These are phyloP conservation scores for Chenopodium album DNA, from an alignment of 148 eudicot species.

Conservation along the genomic window DNA sequence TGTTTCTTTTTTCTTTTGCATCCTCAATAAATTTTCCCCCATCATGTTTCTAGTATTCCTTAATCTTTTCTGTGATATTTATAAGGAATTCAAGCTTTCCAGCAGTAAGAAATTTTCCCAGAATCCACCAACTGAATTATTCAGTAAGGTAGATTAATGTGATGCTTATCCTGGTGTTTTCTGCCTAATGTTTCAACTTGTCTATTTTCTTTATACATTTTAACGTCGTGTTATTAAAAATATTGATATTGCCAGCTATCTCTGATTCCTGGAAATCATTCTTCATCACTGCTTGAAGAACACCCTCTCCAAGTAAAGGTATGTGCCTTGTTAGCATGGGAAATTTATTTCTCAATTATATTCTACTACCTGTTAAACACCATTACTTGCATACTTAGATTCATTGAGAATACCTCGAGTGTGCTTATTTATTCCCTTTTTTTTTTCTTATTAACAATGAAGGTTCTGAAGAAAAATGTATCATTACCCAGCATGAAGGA, in stretches of 20 bases:
- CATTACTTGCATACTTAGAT: not conserved
- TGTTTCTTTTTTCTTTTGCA: not conserved
- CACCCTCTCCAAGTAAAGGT: constrained; percentile 43
- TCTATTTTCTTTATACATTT: not conserved
- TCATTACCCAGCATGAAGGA: constrained; percentile 35
- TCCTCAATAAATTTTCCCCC: not conserved
- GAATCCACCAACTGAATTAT: constrained; percentile 52
- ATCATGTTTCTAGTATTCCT: not conserved
- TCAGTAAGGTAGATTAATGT: constrained; percentile 48
- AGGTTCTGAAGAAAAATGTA: constrained; percentile 48
- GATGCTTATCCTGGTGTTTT: constrained; percentile 1
- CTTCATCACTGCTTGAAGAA: constrained; percentile 16
- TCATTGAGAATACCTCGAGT: not conserved
- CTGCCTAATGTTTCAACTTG: not conserved
- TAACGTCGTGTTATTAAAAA: not conserved
- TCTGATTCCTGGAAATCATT: constrained; percentile 40
- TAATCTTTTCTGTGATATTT: constrained; percentile 12
- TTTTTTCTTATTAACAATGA: not conserved
- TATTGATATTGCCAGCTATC: constrained; percentile 44
- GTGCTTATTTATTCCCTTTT: not conserved
- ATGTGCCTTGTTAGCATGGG: not conserved
- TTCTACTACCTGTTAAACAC: not conserved
- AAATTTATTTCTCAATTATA: not conserved
- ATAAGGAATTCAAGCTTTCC: constrained; percentile 46
- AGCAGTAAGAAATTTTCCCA: constrained; percentile 25